These are phyloP conservation scores for Plasmodium sp. DNA, from an alignment of 169 alveolate genomes.

Conservation along the genomic window DNA sequence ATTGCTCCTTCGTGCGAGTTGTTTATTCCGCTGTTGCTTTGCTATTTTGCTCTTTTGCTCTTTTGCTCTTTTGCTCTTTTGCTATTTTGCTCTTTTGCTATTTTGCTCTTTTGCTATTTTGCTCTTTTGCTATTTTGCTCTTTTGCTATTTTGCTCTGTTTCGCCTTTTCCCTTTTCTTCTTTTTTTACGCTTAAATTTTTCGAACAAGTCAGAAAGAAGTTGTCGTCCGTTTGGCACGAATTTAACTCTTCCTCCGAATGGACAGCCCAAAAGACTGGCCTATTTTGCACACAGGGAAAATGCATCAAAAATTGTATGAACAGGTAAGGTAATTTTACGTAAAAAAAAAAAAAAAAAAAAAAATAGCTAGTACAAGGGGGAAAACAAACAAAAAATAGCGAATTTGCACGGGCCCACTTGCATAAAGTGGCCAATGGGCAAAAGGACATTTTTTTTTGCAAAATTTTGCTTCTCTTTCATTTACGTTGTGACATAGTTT, in stretches of 20 bases:
- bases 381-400: neutral
- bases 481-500: conserved; percentile 58
- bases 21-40: neutral
- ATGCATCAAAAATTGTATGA: neutral
- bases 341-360: neutral
- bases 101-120: neutral
- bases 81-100: neutral
- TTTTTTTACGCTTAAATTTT: conserved; percentile 32
- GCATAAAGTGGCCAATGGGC: neutral
- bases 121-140: neutral
- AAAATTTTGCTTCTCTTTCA: neutral
- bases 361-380: neutral
- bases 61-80: no score
- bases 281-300: neutral
- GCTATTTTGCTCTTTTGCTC: neutral
- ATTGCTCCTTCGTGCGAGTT: conserved; percentile 5
- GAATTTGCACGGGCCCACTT: neutral
- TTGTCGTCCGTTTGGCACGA: conserved; percentile 19
- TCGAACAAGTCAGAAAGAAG: conserved; percentile 45
- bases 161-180: neutral
- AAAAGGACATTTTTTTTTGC: neutral
- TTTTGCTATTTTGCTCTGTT: neutral
- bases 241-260: conserved; percentile 36
- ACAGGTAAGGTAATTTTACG: neutral
- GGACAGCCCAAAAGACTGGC: conserved; percentile 10